phyloP scores from a whole-genome alignment of 2,329 filamentous ascomycete genomes.

The Neonectria magnoliae region DNA sequence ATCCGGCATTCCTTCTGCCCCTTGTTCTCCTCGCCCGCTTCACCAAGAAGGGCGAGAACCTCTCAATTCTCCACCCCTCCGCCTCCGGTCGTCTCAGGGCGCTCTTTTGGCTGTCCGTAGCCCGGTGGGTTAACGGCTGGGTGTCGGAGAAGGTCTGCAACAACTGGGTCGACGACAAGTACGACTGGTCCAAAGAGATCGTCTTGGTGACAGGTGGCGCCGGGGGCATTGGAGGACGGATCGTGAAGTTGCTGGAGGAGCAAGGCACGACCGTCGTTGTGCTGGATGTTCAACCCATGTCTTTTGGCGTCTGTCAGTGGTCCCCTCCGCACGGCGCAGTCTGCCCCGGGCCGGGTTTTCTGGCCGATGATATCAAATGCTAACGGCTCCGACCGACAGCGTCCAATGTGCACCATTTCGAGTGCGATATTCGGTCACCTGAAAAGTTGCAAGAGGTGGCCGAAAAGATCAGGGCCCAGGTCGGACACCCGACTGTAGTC shows the following conservation, averaged over 20 bases:
- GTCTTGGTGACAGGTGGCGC: conserved; percentile 80
- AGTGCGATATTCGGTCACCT: conserved; percentile 74
- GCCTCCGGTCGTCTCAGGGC: conserved; percentile 59
- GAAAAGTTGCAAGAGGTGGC: conserved; percentile 63
- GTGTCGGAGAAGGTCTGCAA: conserved; percentile 48
- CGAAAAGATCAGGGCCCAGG: conserved; percentile 59
- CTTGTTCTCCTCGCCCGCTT: conserved; percentile 70
- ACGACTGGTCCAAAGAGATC: conserved; percentile 75
- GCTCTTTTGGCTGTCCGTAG: conserved; percentile 46
- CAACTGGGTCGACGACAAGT: conserved; percentile 54
- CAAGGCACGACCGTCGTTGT: conserved; percentile 74
- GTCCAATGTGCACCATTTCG: conserved; percentile 71
- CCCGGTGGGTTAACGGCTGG: conserved; percentile 43
- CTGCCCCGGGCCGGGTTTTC: conserved; percentile 10
- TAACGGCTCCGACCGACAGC: conserved; percentile 35
- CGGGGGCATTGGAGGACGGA: conserved; percentile 74
- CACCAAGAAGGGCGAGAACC: conserved; percentile 68
- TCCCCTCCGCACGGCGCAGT: not conserved
- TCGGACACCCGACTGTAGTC: conserved; percentile 74
- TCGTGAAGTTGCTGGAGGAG: conserved; percentile 73
- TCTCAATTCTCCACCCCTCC: conserved; percentile 62
- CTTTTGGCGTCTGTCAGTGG: conserved; percentile 60
- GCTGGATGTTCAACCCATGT: conserved; percentile 73
- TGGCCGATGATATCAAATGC: conserved; percentile 9
- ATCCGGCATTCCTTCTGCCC: conserved; percentile 71